Evolutionary conservation across 1,139 yeast genomes (phyloP), one percentile per base, ranked within the genome.

Genomic region (Kodamaea suecica): DNA sequence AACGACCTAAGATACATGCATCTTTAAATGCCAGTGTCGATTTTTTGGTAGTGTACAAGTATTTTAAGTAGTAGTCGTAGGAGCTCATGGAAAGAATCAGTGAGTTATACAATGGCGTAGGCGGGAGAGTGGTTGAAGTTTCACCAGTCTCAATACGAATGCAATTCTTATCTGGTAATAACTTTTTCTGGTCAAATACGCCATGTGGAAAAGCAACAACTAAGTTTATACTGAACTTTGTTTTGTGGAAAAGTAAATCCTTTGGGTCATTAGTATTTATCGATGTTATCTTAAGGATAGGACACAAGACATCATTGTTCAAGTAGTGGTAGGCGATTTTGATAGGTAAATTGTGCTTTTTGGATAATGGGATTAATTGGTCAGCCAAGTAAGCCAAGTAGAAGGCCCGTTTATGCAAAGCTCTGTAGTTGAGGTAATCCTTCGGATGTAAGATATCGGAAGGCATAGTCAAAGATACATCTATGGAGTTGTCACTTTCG

Each of bases 381-480:
- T 80, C 80, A 0, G 92, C 82, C 44, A 90, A 55, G 52, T 80
- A 82, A 5, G 95, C 90, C 40, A 88, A 52, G 53, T 88, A 92
- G 47, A 85, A 92, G 4, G 97, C 81, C 45, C 96, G 74, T 60
- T 92, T 92, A 62, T 90, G 88, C 39, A 87, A 67, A 30, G 95
- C 92, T 53, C 97, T 73, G 62, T 85, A 88, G 60, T 92, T 92
- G 48, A 90, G 67, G 53, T 82, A 87, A 57, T 92, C 99, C 61
- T 94, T 92, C 34, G 83, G 80, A 52, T 83, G 92, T 53, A 92
- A 82, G 33, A 85, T 54, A 17, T 64, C 63, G 34, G 66, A 60
- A 3, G 97, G 96, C 94, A 92, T 90, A 7, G 86, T 79, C 37
- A 90, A 68, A 25, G 84, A 71, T 33, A 92, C 72, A 55, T 92